Base-by-base conservation (phyloP, 176 grass and related monocot species). In the Cenchrus americanus region DNA sequence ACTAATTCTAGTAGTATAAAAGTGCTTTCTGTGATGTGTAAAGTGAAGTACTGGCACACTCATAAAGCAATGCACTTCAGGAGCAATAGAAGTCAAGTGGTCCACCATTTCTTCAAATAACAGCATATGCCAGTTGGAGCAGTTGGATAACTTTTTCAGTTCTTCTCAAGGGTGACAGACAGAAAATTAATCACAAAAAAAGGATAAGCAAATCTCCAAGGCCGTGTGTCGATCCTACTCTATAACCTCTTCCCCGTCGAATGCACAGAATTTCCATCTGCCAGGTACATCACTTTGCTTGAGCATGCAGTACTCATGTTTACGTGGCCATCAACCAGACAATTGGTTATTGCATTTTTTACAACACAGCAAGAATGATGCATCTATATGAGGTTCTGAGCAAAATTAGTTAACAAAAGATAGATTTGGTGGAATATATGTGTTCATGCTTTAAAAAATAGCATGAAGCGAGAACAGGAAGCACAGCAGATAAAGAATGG, bases 31-130 rank as follows among this genome's bases (percentile, higher is more conserved):
- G 48, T 43, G 51, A 66, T 14, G 14, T 66, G 40, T 54, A 75
- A 82, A 76, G 62, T 71, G 48, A 68, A 40, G 32, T 46, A 53
- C 19, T 66, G 52, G 52, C 59, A 62, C 43, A 82, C 23, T 40
- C 0, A 34, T 62, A 87, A 49, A 71, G 66, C 23, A 71, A 5
- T 3, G 11, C 62, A 77, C 65, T 87, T 62, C 34, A 60, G 1
- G 23, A 78, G 84, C 19, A 47, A 70, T 21, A 32, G 27, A 60
- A 71, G 40, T 82, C 8, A 7, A 43, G 6, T 0, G 46, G 34
- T 53, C 48, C 12, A 75, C 21, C n/a, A n/a, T 61, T 87, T 52
- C 18, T 76, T 82, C 18, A 82, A 59, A 77, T 76, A 82, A 76
- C 21, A 62, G 21, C 27, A 52, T 42, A 41, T 21, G 3, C 6